phyloP scores from a whole-genome alignment of 2,329 filamentous ascomycete species.

The Hymenoscyphus salicellus region DNA sequence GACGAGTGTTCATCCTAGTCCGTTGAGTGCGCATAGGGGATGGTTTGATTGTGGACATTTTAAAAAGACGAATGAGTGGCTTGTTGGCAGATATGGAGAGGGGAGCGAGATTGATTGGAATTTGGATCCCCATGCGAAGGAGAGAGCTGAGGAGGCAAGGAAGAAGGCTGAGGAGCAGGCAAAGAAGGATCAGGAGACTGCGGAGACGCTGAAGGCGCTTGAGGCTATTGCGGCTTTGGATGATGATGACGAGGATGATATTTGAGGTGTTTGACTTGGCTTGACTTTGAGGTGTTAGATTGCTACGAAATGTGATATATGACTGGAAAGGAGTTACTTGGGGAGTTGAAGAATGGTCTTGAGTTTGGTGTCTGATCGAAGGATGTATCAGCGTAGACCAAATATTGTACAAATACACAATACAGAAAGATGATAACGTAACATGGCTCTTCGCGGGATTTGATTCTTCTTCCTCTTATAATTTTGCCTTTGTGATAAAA shows the following conservation, averaged over 20 bases:
- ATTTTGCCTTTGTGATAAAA: too few relatives aligned
- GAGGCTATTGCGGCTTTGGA: constrained; percentile 19
- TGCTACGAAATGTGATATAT: not conserved
- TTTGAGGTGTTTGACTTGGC: not conserved
- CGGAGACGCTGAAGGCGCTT: constrained; percentile 6
- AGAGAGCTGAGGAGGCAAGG: not conserved
- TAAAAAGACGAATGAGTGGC: constrained; percentile 79
- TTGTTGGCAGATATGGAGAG: constrained; percentile 73
- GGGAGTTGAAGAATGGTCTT: not conserved
- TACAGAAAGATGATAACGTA: not conserved
- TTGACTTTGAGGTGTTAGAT: not conserved
- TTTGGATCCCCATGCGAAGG: constrained; percentile 3
- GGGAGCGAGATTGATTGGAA: constrained; percentile 85
- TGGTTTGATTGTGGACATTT: constrained; percentile 86
- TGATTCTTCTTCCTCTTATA: too few relatives aligned
- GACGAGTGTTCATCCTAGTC: constrained; percentile 86
- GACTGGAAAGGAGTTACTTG: not conserved
- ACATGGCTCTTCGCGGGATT: not conserved
- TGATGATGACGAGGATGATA: constrained; percentile 12
- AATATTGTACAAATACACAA: not conserved
- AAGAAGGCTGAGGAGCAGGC: not conserved
- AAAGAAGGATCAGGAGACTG: constrained; percentile 5
- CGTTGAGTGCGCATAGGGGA: constrained; percentile 77
- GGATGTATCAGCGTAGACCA: not conserved
- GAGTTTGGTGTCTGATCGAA: not conserved